Conservation (phyloP, 2,329 filamentous ascomycete species). For the Mycosphaerella arachidis region DNA sequence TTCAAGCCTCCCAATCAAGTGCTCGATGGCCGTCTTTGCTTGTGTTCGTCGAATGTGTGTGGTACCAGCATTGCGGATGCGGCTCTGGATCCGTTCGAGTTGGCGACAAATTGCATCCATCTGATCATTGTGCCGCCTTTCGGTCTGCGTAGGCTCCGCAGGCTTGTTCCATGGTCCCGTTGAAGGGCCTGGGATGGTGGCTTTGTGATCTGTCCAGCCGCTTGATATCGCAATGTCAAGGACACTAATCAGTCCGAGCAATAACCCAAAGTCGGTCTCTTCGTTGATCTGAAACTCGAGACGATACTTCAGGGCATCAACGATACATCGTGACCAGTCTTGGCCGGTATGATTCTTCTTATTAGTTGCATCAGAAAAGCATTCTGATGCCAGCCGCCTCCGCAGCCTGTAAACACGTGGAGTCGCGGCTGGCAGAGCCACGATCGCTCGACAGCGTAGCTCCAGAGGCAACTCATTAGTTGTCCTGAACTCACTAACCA, state of each 20-base stretch:
- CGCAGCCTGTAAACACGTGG: slow-evolving; percentile 56
- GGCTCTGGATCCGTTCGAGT: slow-evolving; percentile 45
- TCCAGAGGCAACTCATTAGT: slow-evolving; percentile 11
- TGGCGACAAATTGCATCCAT: slow-evolving; percentile 62
- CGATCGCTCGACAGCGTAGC: slow-evolving; percentile 55
- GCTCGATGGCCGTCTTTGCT: slow-evolving; percentile 70
- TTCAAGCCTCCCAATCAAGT: slow-evolving; percentile 67
- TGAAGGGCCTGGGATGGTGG: slow-evolving; percentile 1
- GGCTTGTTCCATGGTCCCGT: slow-evolving; percentile 13
- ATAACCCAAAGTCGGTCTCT: slow-evolving; percentile 62
- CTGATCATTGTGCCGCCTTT: slow-evolving; percentile 60
- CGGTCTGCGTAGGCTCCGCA: slow-evolving; percentile 27
- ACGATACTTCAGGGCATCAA: slow-evolving; percentile 17
- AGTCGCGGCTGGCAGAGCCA: slow-evolving; percentile 54
- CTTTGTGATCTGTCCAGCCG: slow-evolving; percentile 40
- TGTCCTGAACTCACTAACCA: slow-evolving; percentile 12
- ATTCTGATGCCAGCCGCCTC: slow-evolving; percentile 61
- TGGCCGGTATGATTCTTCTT: not conserved
- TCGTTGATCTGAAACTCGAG: slow-evolving; percentile 51
- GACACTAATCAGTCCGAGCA: slow-evolving; percentile 62
- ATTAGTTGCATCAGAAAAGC: slow-evolving; percentile 47
- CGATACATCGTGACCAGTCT: slow-evolving; percentile 25
- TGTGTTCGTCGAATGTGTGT: slow-evolving; percentile 68
- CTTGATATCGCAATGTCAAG: slow-evolving; percentile 73
- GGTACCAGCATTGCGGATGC: slow-evolving; percentile 52